These are phyloP conservation scores for Mortierella sp. DNA, from an alignment of 371 early-diverging fungal genomes.

Conservation along the genomic window DNA sequence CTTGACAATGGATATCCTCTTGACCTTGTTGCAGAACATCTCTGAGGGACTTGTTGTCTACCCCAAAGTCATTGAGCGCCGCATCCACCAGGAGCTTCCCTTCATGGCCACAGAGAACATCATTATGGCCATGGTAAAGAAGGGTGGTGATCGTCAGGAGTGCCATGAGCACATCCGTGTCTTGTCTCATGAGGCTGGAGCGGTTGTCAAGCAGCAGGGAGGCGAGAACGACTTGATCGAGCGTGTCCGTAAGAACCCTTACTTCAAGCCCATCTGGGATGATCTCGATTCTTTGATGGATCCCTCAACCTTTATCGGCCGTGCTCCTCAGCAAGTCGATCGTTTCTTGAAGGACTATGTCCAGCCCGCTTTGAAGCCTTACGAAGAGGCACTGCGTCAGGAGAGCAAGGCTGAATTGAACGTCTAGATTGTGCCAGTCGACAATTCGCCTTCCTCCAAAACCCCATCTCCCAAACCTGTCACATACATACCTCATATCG, in stretches of 20 bases:
- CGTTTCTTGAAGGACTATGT: conserved; percentile 87
- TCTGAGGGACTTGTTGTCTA: conserved; percentile 97
- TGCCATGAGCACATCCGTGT: conserved; percentile 98
- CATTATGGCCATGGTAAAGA: conserved; percentile 98
- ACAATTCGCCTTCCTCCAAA: neutral
- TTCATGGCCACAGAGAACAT: conserved; percentile 99
- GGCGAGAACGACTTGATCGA: conserved; percentile 95
- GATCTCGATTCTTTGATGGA: conserved; percentile 86
- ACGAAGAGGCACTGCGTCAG: conserved; percentile 63
- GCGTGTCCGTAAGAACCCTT: conserved; percentile 81
- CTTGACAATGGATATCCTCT: conserved; percentile 95
- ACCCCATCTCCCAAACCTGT: conserved; percentile 2
- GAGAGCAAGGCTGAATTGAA: conserved; percentile 68
- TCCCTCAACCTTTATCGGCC: conserved; percentile 93
- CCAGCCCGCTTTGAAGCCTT: conserved; percentile 86
- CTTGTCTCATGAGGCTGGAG: conserved; percentile 92
- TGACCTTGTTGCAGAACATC: conserved; percentile 94
- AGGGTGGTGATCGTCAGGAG: conserved; percentile 95
- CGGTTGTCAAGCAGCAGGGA: conserved; percentile 92
- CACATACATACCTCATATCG: neutral
- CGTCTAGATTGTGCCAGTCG: conserved; percentile 57
- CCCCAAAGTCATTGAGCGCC: conserved; percentile 91
- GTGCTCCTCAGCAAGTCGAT: conserved; percentile 95
- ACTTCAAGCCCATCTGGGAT: conserved; percentile 89
- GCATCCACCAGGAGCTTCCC: conserved; percentile 94